Base-by-base conservation (phyloP, 768 basidiomycete genomes). In the button mushroom (Agaricus bisporus) region DNA sequence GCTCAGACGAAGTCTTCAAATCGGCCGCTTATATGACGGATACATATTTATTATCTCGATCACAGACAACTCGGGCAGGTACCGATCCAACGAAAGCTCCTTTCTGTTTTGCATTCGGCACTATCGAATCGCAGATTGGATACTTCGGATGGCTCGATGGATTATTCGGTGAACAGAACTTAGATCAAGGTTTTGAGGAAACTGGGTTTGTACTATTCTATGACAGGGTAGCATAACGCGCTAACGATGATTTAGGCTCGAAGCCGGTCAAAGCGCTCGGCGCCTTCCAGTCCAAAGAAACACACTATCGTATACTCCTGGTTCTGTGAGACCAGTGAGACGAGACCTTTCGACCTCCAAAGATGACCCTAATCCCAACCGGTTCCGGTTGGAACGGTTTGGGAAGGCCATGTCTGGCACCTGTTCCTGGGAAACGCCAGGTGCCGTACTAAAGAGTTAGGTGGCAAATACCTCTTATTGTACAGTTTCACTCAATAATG, bases 61-160 rank as follows among this genome's bases (percentile, higher is more conserved):
- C 68, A 2, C 58, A 61, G n/a, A 45, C 59, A 20, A 69, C 68
- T 10, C 65, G 66, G 26, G 65, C 65, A 32, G 74, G 70, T 4
- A 62, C 60, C 20, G 73, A 78, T 43, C 77, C 79, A 11, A 79
- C 78, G 45, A 72, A 73, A 26, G 75, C 85, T 3, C 86, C 88
- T 0, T 90, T 90, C 62, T 87, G 85, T 61, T 72, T 83, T 59
- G 88, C 88, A 10, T 89, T 90, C 61, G 70, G 72, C 28, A 70
- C 68, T 0, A 59, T 64, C 15, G 66, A 68, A 42, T 64, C 54
- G 2, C 55, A 61, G 18, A 71, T 70, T 5, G 76, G 77, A 1
- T 88, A 78, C 61, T 91, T 90, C 58, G 80, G 78, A 17, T 91
- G 88, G 88, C 70, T 91, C 5, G 88, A 90, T 64, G 79, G 79